Evolutionary conservation across 331 rosid genomes (phyloP).

Genomic region (Malus hybrid): DNA sequence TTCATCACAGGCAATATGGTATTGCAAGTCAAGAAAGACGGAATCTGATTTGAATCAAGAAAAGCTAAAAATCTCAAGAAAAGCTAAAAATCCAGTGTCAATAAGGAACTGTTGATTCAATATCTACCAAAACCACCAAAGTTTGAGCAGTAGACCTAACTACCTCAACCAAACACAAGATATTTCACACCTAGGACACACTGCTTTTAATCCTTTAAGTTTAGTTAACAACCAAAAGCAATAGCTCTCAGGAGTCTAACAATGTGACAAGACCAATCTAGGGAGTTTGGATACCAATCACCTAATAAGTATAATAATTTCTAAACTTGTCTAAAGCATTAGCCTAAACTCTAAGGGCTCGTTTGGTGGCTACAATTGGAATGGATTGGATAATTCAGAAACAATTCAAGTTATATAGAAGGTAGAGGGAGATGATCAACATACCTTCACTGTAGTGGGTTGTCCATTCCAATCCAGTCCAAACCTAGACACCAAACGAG

Average conservation of each 20-base stretch:
- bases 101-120: constrained; percentile 12
- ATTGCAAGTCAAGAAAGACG: too few relatives aligned
- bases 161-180: constrained; percentile 36
- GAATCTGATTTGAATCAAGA: background rate
- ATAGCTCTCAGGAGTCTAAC: background rate
- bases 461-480: too few relatives aligned
- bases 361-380: too few relatives aligned
- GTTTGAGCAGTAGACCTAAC: constrained; percentile 39
- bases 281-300: background rate
- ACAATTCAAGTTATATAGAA: too few relatives aligned
- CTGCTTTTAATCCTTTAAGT: background rate
- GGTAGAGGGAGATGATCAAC: too few relatives aligned
- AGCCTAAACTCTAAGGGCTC: too few relatives aligned
- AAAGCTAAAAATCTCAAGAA: background rate
- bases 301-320: background rate
- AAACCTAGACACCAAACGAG: too few relatives aligned
- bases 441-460: too few relatives aligned
- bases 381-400: too few relatives aligned
- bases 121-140: constrained; percentile 34
- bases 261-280: background rate
- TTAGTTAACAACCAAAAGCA: background rate
- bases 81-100: background rate
- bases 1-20: too few relatives aligned
- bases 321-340: too few relatives aligned
- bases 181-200: constrained; percentile 5